Conservation (phyloP, 805 yeast species). For the Wilhelminamyces savonicus region DNA sequence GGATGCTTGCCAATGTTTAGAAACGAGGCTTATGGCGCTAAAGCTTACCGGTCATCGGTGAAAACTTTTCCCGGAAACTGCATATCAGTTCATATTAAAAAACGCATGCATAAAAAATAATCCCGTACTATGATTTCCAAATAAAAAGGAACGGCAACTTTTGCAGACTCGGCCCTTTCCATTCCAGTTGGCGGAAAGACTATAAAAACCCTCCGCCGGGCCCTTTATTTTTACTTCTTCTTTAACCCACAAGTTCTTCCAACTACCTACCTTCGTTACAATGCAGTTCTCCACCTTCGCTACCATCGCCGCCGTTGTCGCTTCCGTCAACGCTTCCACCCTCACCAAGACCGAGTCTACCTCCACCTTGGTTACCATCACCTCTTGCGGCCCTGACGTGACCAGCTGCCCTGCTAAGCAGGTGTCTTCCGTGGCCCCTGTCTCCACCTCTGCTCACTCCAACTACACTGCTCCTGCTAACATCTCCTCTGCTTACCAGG, state of each 20-base stretch:
- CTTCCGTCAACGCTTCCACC: conserved; percentile 27
- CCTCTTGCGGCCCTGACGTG: conserved; percentile 38
- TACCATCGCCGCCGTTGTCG: conserved; percentile 32
- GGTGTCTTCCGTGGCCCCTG: conserved; percentile 9
- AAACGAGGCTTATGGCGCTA: too few relatives aligned
- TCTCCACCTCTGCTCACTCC: conserved; percentile 15
- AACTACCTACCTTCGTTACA: conserved; percentile 22
- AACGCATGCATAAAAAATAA: too few relatives aligned
- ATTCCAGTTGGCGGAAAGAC: too few relatives aligned
- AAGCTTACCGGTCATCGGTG: too few relatives aligned
- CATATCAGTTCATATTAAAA: too few relatives aligned
- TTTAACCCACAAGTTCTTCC: conserved; percentile 15
- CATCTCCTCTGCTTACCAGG: conserved; percentile 27
- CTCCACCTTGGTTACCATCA: conserved; percentile 41
- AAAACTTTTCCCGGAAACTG: too few relatives aligned
- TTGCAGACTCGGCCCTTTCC: too few relatives aligned
- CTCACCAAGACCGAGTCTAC: conserved; percentile 26
- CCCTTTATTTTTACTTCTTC: conserved; percentile 3
- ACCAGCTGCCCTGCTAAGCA: conserved; percentile 42
- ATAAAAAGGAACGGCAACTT: too few relatives aligned
- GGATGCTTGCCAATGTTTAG: too few relatives aligned
- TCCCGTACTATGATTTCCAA: too few relatives aligned
- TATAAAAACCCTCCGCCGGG: too few relatives aligned
- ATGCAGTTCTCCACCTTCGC: conserved; percentile 44
- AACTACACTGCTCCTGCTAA: conserved; percentile 21